Evolutionary conservation across 345 rosid species (phyloP).

Genomic region (Lagerstroemia speciosa): DNA sequence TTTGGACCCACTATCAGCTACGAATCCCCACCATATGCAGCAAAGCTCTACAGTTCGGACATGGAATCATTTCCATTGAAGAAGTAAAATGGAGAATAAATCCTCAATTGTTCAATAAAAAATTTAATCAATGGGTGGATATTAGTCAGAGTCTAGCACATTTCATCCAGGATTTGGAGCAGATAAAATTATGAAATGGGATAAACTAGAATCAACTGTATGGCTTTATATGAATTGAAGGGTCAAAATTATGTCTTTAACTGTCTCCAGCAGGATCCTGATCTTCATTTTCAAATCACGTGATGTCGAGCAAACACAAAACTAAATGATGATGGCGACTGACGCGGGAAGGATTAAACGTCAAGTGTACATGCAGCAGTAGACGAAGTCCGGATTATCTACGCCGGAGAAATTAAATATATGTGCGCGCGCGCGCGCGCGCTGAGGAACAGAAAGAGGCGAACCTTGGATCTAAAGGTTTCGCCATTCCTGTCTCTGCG

Average conservation of each 20-base stretch:
- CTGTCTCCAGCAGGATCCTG: background rate
- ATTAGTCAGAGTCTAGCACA: background rate
- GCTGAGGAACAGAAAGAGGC: background rate
- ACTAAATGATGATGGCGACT: background rate
- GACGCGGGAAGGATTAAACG: background rate
- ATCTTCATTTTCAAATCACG: background rate
- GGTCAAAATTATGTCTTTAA: background rate
- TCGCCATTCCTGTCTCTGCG: slow-evolving; percentile 15
- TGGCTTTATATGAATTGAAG: background rate
- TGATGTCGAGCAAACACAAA: background rate
- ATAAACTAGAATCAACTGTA: background rate
- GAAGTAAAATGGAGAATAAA: background rate
- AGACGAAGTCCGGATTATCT: background rate
- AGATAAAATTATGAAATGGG: background rate
- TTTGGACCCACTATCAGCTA: slow-evolving; percentile 28
- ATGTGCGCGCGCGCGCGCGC: no score
- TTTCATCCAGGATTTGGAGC: no score
- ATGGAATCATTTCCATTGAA: background rate
- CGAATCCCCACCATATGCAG: slow-evolving; percentile 43
- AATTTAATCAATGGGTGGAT: background rate
- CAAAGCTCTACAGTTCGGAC: slow-evolving; percentile 36
- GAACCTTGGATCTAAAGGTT: slow-evolving; percentile 49
- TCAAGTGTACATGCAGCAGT: background rate
- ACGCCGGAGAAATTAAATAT: background rate
- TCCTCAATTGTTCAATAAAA: background rate